Base-by-base conservation (phyloP, 768 basidiomycete genomes). In the Boletus reticulatus region DNA sequence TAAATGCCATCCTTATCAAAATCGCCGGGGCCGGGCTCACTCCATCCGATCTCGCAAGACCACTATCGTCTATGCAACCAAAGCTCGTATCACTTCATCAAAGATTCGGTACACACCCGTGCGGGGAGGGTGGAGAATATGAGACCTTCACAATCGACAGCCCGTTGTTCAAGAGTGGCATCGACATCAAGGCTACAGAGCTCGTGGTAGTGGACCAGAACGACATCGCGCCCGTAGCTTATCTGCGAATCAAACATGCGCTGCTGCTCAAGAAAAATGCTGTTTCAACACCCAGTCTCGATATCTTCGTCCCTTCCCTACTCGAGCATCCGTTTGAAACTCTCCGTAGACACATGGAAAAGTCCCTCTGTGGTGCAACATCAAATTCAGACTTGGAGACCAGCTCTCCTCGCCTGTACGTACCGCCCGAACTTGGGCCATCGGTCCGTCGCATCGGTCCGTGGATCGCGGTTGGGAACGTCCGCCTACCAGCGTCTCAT, bases 51-150 rank as follows among this genome's bases (percentile, higher is more conserved):
- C 84, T 99, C 6, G 91, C 93, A 17, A 85, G 83, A 69, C 79
- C 83, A 0, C 76, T 99, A 22, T 76, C 72, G 1, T 75, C 89
- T 56, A 92, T 97, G 84, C 79, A 87, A 60, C 78, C 83, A 3
- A 88, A 83, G 7, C 74, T 99, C 22, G 61, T 75, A 16, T 86
- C 83, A 62, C 79, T 99, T 63, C 92, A 95, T 67, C 66, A 73
- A 11, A 72, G 84, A 27, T 99, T 94, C 63, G 94, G 94, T 5
- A 87, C 89, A 0, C 97, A 99, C 67, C 81, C 96, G 2, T 98
- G 96, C 58, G 97, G 97, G 11, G 97, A 99, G 74, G 97, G 97
- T 2, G 97, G 97, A 3, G 97, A 99, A 74, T 99, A 98, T 71
- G 97, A 99, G 69, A 92, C 88, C 0, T 76, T 98, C 54, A 98